A percentile compares a stretch with the other conserved stretches of the same genome.
phyloP scores from a whole-genome alignment of 306 rosid species.

The Amphicarpaea edgeworthii region DNA sequence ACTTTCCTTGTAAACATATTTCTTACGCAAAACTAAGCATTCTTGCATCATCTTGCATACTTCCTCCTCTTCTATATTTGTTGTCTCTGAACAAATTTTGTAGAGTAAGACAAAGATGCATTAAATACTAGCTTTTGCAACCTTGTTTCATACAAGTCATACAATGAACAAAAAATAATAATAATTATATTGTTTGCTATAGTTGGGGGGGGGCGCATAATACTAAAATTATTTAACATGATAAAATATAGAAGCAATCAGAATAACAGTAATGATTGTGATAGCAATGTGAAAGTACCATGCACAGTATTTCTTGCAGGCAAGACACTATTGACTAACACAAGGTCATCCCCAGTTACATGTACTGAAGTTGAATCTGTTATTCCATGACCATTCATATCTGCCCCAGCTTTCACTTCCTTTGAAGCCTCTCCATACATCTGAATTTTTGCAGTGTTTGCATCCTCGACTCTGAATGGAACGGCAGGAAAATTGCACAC shows the following conservation, averaged over 20 bases:
- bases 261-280: conserved; percentile 18
- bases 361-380: conserved; percentile 49
- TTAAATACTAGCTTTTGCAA: conserved; percentile 18
- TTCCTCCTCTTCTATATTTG: conserved; percentile 59
- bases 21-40: conserved; percentile 59
- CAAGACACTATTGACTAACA: conserved; percentile 50
- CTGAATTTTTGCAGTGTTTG: conserved; percentile 53
- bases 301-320: conserved; percentile 46
- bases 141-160: conserved; percentile 13
- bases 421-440: conserved; percentile 46
- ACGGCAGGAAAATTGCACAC: conserved; percentile 46
- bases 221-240: conserved; percentile 6
- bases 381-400: conserved; percentile 45
- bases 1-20: conserved; percentile 58
- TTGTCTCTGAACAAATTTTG: conserved; percentile 47
- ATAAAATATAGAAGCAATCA: conserved; percentile 23
- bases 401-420: conserved; percentile 47
- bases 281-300: conserved; percentile 54
- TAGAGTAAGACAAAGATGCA: conserved; percentile 24
- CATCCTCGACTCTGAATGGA: conserved; percentile 51
- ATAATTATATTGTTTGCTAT: background rate
- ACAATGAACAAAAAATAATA: background rate
- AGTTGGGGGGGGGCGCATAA: background rate
- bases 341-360: conserved; percentile 50
- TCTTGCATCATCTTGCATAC: conserved; percentile 59